Evolutionary conservation across 129 eudicot species (phyloP), one percentile per base, ranked within the genome.

Genomic region (Oenanthe sinensis): DNA sequence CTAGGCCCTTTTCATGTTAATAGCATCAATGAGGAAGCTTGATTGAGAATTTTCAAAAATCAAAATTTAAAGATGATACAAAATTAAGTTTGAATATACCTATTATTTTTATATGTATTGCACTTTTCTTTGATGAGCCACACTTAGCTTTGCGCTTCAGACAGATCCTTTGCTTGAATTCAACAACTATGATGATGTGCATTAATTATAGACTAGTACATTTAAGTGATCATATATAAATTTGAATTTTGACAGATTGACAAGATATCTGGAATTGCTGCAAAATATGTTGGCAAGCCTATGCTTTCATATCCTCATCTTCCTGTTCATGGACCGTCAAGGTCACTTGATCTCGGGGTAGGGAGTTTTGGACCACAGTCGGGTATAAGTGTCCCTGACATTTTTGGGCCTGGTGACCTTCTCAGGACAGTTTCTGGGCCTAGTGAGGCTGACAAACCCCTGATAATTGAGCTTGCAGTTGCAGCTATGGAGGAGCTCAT

Each of bases 401-500:
- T 92, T 58, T 92, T 85, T 48, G 97, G 93, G 8, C 80, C 94
- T 20, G 84, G 84, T 58, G 99, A 92, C 71, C 88, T 96, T 78
- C 93, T 96, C 6, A 85, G 97, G 74, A 84, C 97, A 22, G 88
- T 92, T n/a, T 87, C 97, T 6, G 97, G 90, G 45, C 94, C 97
- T 11, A 89, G 88, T 9, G 99, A 92, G 62, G 97, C 97, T 2
- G 97, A 96, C 40, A 96, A 89, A 82, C 95, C 99, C 0, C 73
- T 92, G 83, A 90, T 96, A 81, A 85, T 96, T 42, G 99, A 96
- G 89, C 82, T 96, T 0, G 99, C 97, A 7, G 97, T 96, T 74
- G 97, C 97, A 76, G 99, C 99, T 1, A 92, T 96, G 99, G 99
- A 96, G 80, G 99, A 96, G 82, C 86, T 96, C 49, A 78, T 92